These are phyloP conservation scores for Penicillium hordei DNA, from an alignment of 2,329 filamentous ascomycete genomes.

Conservation along the genomic window DNA sequence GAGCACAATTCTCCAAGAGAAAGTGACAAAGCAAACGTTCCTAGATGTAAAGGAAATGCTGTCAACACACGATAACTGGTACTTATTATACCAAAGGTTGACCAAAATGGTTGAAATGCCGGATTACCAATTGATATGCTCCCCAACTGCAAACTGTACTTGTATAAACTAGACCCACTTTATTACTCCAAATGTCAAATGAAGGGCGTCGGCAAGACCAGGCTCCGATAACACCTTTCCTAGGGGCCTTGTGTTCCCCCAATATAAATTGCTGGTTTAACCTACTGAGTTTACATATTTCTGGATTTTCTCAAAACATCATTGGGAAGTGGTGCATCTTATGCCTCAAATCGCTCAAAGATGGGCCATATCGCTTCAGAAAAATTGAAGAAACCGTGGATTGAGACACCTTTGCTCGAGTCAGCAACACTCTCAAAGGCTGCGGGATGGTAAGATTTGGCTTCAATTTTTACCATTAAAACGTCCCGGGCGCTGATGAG, in stretches of 20 bases:
- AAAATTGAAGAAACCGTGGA: constrained; percentile 35
- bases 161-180: too few species aligned
- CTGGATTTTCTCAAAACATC: background rate
- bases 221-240: background rate
- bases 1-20: too few species aligned
- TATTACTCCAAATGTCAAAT: background rate
- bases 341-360: background rate
- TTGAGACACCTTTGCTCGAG: constrained; percentile 42
- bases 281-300: background rate
- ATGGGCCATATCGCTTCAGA: background rate
- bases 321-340: background rate
- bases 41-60: too few species aligned
- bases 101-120: too few species aligned
- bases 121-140: too few species aligned
- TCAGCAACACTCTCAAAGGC: constrained; percentile 37
- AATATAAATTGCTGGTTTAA: too few species aligned
- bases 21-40: too few species aligned
- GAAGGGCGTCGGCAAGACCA: background rate
- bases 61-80: too few species aligned
- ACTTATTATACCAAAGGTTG: too few species aligned
- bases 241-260: too few species aligned
- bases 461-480: background rate
- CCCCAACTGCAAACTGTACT: too few species aligned
- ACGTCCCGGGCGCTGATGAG: background rate
- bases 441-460: constrained; percentile 38